Evolutionary conservation across 805 yeast species (phyloP), one percentile per base, ranked within the genome.

Genomic region (Wickerhamiella occidentalis): DNA sequence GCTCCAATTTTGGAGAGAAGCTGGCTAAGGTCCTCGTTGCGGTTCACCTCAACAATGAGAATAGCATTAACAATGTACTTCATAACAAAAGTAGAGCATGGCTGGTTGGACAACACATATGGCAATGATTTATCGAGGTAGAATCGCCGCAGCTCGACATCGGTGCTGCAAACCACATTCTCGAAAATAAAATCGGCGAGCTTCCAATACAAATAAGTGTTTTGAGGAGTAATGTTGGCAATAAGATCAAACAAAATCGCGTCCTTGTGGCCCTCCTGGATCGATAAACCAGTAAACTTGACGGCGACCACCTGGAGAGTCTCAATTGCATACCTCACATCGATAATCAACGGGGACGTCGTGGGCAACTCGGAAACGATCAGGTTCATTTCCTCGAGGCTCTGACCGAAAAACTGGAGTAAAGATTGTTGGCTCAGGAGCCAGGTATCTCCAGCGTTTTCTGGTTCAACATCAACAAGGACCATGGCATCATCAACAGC

Each of bases 51-150:
- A 53, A 72, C 77, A 3, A 80, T 66, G 25, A 87, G 69, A 1
- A 79, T 73, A 0, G 88, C 73, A 52, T 81, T 82, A 53, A 85
- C 74, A 11, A 88, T 66, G 45, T 75, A 69, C 21, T 76, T 79
- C 52, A 79, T 58, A n/a, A 79, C 67, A 57, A 77, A 84, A 1
- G 80, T 74, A 55, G 46, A 17, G 37, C 46, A 28, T 22, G 9
- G 46, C 74, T 48, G 28, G 75, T 66, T 23, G 61, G 60, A 68
- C 19, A 76, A 71, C 28, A 26, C 25, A 13, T 74, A 72, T 2
- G 72, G 72, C 25, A 82, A 66, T 22, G 81, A 68, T 47, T 70
- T 70, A 18, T 63, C 61, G 58, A 88, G 66, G 60, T 75, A 80
- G 8, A 61, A 61, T 54, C 72, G 75, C 50, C 80, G 76, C 40